phyloP scores from a whole-genome alignment of 371 early-diverging fungal genomes.

The Syncephalastrum racemosum region DNA sequence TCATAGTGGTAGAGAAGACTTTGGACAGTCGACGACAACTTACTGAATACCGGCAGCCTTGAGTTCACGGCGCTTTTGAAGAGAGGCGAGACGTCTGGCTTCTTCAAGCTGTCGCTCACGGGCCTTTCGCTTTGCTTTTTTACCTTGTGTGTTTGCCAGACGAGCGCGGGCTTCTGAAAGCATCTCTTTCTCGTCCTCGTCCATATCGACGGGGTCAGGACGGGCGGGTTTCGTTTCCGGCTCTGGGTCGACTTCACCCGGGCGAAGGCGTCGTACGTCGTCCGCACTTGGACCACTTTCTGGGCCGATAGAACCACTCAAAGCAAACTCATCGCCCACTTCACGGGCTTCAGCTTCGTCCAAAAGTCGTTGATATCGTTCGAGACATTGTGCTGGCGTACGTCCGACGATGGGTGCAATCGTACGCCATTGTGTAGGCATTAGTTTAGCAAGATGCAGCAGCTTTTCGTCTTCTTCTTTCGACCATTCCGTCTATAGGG shows the following conservation, averaged over 20 bases:
- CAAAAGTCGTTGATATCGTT: constrained; percentile 91
- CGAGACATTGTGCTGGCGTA: constrained; percentile 97
- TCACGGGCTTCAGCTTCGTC: constrained; percentile 91
- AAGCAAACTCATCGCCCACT: constrained; percentile 60
- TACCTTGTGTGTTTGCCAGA: constrained; percentile 98
- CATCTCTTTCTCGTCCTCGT: constrained; percentile 99
- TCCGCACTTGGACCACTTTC: constrained; percentile 80
- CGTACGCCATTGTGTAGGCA: constrained; percentile 99
- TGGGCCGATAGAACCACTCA: constrained; percentile 64
- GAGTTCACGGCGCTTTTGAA: constrained; percentile 95
- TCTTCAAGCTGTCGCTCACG: constrained; percentile 97
- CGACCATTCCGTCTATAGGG: constrained; percentile 92
- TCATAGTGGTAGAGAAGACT: not conserved
- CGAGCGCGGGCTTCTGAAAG: constrained; percentile 97
- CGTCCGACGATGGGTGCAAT: constrained; percentile 98
- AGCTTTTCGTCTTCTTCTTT: constrained; percentile 98
- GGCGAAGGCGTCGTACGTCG: constrained; percentile 80
- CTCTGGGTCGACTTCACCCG: constrained; percentile 97
- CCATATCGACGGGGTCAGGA: constrained; percentile 99
- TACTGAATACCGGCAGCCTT: constrained; percentile 95
- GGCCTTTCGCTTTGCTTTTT: constrained; percentile 98
- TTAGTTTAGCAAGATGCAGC: constrained; percentile 94
- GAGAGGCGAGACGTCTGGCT: constrained; percentile 82
- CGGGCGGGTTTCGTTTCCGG: constrained; percentile 96
- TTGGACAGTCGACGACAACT: constrained; percentile 10